Base-by-base conservation (phyloP, 1,284 basidiomycete species). In the Austropuccinia psidii region DNA sequence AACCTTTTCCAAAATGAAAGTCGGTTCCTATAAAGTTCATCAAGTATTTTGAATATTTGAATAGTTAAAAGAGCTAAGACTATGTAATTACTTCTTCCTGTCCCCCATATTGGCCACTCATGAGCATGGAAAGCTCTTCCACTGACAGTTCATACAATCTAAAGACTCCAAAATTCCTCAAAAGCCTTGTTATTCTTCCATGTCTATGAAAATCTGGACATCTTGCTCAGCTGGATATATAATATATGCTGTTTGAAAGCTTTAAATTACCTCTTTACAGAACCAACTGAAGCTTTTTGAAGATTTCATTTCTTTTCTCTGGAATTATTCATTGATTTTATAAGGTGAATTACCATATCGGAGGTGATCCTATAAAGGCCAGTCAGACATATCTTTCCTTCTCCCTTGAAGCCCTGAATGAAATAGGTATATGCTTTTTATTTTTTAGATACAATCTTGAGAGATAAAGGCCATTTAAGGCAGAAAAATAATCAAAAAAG, bases 61-160 rank as follows among this genome's bases (percentile, higher is more conserved):
- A 57, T 29, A 21, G 4, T 27, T n/a, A 29, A 65, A 17, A 65
- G 24, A 29, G n/a, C 13, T n/a, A 15, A 27, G 15, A 17, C 15
- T 15, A 9, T 41, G 9, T 17, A 57, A 17, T 21, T 7, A 57
- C 54, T 19, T 50, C 21, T 21, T 65, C 41, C 33, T 65, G 47
- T 29, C 45, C 62, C 21, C 29, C 19, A 29, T 49, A 50, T 21
- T 49, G 4, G 24, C 43, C 41, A 17, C 6, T 2, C 62, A 8
- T 49, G 2, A 45, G 43, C 35, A 13, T 47, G 41, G 62, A 27
- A n/a, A 65, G 39, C 24, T 64, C 24, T 45, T 64, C 33, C 19
- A 45, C 24, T 29, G 15, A n/a, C 33, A 64, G 19, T 65, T 15
- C 62, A 65, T 65, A 45, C 62, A 47, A 50, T 65, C 45, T 15